Conservation (phyloP, 1,284 basidiomycete genomes). For the Trametes hirsuta region DNA sequence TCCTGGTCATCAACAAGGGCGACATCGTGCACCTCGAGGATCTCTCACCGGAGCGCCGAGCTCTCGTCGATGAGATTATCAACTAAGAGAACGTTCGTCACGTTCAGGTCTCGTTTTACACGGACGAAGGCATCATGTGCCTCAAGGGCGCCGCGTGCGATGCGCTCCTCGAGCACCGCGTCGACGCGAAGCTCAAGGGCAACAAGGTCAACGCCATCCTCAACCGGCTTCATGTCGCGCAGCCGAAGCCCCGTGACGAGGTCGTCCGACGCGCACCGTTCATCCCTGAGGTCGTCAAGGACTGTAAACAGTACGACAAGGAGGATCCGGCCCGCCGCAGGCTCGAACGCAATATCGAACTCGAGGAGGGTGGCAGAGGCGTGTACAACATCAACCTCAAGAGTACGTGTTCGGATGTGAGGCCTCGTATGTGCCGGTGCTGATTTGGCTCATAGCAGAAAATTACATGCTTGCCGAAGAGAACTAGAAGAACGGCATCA, state of each 20-base stretch:
- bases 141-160: constrained; percentile 94
- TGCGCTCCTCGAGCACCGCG: constrained; percentile 88
- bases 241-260: constrained; percentile 87
- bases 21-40: constrained; percentile 88
- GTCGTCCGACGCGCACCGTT: constrained; percentile 76
- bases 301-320: constrained; percentile 85
- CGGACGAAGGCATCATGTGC: constrained; percentile 95
- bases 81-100: constrained; percentile 69
- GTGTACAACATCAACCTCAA: constrained; percentile 90
- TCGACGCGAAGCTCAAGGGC: constrained; percentile 92
- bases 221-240: constrained; percentile 93
- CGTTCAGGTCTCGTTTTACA: constrained; percentile 88
- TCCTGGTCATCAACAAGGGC: constrained; percentile 96
- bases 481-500: constrained; percentile 95
- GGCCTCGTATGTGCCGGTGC: constrained; percentile 1
- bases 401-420: constrained; percentile 53
- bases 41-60: constrained; percentile 72
- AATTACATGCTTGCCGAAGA: constrained; percentile 90
- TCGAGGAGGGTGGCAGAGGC: constrained; percentile 84
- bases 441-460: constrained; percentile 51
- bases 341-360: constrained; percentile 81
- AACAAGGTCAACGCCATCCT: constrained; percentile 89
- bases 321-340: constrained; percentile 74
- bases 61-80: constrained; percentile 86
- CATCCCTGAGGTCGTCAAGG: constrained; percentile 83